phyloP scores from a whole-genome alignment of 2,329 filamentous ascomycete genomes.

The Cordyceps pruinosa region DNA sequence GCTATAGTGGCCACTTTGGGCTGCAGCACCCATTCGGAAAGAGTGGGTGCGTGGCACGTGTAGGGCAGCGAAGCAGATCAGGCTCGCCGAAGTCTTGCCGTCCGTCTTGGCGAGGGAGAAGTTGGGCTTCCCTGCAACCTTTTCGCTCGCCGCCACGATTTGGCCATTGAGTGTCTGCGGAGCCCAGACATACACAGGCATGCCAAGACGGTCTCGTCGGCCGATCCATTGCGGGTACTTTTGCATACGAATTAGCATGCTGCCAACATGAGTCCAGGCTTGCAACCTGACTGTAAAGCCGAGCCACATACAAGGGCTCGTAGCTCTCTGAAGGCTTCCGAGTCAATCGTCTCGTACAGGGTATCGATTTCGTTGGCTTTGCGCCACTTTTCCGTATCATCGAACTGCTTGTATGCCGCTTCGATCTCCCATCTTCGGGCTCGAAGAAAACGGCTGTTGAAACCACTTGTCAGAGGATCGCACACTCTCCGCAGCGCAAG shows the following conservation, averaged over 20 bases:
- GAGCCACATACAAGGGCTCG: conserved; percentile 56
- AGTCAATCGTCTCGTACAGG: conserved; percentile 80
- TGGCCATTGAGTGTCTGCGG: conserved; percentile 59
- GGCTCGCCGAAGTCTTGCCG: conserved; percentile 62
- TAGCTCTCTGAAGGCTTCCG: conserved; percentile 75
- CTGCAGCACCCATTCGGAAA: too few relatives aligned
- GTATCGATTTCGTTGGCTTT: conserved; percentile 68
- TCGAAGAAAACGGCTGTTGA: conserved; percentile 68
- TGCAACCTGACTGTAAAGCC: too few relatives aligned
- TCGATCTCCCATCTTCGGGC: conserved; percentile 72
- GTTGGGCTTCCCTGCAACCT: conserved; percentile 47
- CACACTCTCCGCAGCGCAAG: background rate
- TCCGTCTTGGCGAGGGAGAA: conserved; percentile 56
- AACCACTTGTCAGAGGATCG: background rate
- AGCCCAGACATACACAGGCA: background rate
- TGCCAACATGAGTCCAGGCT: background rate
- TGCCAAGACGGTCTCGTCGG: background rate
- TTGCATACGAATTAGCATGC: background rate
- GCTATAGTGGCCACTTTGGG: too few relatives aligned
- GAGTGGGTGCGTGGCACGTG: conserved; percentile 83
- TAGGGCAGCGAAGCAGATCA: conserved; percentile 80
- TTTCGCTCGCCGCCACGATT: conserved; percentile 72
- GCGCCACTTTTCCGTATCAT: conserved; percentile 83
- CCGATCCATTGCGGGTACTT: background rate
- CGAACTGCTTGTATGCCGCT: conserved; percentile 78